These are phyloP conservation scores for Yarrowia sp. DNA, from an alignment of 805 yeast species.

Conservation along the genomic window DNA sequence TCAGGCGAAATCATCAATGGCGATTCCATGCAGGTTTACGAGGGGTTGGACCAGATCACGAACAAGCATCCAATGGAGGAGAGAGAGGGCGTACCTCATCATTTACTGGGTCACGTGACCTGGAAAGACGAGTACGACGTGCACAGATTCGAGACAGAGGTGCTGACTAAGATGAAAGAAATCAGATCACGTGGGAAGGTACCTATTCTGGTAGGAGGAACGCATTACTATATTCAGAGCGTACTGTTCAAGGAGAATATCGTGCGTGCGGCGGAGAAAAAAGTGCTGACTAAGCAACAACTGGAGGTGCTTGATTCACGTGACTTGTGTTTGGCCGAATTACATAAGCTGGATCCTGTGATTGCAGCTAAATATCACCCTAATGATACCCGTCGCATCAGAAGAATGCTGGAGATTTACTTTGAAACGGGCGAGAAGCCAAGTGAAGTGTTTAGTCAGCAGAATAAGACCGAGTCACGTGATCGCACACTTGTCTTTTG, in stretches of 20 bases:
- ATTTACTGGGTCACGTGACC: slow-evolving; percentile 76
- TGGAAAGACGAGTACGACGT: slow-evolving; percentile 83
- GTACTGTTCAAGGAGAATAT: slow-evolving; percentile 66
- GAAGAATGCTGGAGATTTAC: slow-evolving; percentile 78
- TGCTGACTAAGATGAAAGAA: slow-evolving; percentile 55
- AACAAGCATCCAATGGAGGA: slow-evolving; percentile 88
- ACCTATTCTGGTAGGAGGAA: slow-evolving; percentile 93
- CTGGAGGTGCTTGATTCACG: slow-evolving; percentile 49
- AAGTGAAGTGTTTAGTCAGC: slow-evolving; percentile 67
- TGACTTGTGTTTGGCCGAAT: slow-evolving; percentile 30
- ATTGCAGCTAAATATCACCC: slow-evolving; percentile 87
- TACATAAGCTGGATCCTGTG: slow-evolving; percentile 55
- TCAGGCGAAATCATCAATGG: slow-evolving; percentile 92
- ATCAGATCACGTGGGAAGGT: slow-evolving; percentile 66
- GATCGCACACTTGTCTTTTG: slow-evolving; percentile 60
- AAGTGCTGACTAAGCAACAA: slow-evolving; percentile 40
- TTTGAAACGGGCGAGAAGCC: slow-evolving; percentile 65
- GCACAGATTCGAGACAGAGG: slow-evolving; percentile 75
- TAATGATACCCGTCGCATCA: slow-evolving; percentile 73
- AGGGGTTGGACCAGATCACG: slow-evolving; percentile 69
- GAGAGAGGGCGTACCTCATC: slow-evolving; percentile 73
- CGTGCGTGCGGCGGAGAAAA: slow-evolving; percentile 3
- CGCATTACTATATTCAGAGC: slow-evolving; percentile 87
- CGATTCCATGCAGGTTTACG: slow-evolving; percentile 95
- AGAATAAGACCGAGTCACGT: slow-evolving; percentile 52